Evolutionary conservation across 2,329 filamentous ascomycete species (phyloP), one percentile per base, ranked within the genome.

Genomic region (Rutstroemia sp.): DNA sequence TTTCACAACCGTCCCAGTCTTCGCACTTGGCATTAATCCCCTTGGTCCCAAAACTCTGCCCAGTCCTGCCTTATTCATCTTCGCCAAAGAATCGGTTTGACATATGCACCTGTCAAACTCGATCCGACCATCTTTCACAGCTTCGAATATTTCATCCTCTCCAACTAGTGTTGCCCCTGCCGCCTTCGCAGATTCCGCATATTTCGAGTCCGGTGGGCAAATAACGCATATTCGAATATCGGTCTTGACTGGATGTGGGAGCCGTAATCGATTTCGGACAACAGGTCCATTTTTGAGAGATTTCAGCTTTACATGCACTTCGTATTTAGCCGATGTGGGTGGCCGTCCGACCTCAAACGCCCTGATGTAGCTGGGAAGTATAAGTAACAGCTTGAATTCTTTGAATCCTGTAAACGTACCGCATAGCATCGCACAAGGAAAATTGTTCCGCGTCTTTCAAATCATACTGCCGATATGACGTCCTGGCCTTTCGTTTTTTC

Each of bases 221-320:
- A 99, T 89, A 56, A 97, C 94, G 69, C 87, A 94, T 67, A 99
- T 91, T 61, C 86, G 85, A 52, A 91, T 79, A 71, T 95, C 90
- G 61, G 89, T 95, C 71, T 90, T 88, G 63, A 97, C 89, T 4
- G 92, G 87, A 72, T 95, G 87, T 0, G 94, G 94, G 18, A 99
- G 85, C 44, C 87, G 86, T 69, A 99, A 79, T 70, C 90, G 88
- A 74, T 89, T 95, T 62, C 92, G 88, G 63, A 99, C 79, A 8
- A 94, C 84, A 18, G 92, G 87, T 0, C 92, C 91, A 72, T 91
- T 92, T 71, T 92, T 92, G 64, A 83, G 79, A 1, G 92, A 91
- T 67, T 86, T 86, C 61, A 99, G 76, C 68, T 87, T 91, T 65
- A 99, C 76, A 66, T 89, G 81, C 51, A 97, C 67, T 71, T 97